Evolutionary conservation across 148 eudicot genomes (phyloP).

Genomic region (Chenopodium formosanum): DNA sequence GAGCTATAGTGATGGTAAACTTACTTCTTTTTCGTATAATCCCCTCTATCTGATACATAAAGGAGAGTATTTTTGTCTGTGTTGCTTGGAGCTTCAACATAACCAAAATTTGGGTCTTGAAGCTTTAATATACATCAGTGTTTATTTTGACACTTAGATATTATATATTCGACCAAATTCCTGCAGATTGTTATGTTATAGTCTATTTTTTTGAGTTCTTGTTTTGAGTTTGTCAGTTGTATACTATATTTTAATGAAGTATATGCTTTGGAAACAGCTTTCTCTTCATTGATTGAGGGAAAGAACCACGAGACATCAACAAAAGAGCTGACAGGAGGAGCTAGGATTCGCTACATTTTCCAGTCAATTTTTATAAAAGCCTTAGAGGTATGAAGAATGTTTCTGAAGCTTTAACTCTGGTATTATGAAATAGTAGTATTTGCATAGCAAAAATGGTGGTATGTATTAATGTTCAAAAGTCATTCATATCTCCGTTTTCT

Average conservation of each 20-base stretch:
- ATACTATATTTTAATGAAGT: background rate
- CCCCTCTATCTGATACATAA: background rate
- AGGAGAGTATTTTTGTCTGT: background rate
- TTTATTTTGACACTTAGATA: too few species aligned
- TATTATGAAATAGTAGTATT: too few species aligned
- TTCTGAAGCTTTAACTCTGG: too few species aligned
- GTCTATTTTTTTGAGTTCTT: too few species aligned
- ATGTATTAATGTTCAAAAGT: background rate
- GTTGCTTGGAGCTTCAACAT: too few species aligned
- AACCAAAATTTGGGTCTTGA: too few species aligned
- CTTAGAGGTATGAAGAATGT: slow-evolving; percentile 21
- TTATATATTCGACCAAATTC: background rate
- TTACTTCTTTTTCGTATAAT: background rate
- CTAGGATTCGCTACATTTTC: slow-evolving; percentile 46
- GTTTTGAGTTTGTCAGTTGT: background rate
- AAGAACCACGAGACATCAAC: slow-evolving; percentile 44
- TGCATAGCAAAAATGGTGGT: too few species aligned
- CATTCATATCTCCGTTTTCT: background rate
- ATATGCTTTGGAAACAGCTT: slow-evolving; percentile 27
- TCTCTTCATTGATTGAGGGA: slow-evolving; percentile 47
- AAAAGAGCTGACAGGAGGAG: slow-evolving; percentile 45
- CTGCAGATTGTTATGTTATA: background rate
- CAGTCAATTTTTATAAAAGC: slow-evolving; percentile 47
- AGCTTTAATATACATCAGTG: too few species aligned
- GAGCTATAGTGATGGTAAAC: slow-evolving; percentile 17